Conservation (phyloP, 768 basidiomycete species). For the Tulasnella sp. region DNA sequence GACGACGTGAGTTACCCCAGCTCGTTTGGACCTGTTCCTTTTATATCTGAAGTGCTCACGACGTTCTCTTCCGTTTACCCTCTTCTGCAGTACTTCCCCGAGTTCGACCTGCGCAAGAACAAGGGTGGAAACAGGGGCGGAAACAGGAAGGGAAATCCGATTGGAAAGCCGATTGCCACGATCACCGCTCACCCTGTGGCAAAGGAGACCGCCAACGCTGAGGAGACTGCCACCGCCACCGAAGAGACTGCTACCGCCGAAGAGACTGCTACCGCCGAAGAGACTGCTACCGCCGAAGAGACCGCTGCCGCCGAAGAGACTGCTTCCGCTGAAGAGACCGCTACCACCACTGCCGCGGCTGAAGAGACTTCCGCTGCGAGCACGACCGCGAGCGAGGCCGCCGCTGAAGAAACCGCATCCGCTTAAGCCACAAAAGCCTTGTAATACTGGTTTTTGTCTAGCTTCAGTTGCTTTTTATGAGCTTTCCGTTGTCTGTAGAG, state of each 20-base stretch:
- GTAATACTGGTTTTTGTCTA: neutral
- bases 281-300: neutral
- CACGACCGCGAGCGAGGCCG: neutral
- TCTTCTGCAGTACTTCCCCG: neutral
- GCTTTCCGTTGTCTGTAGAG: neutral
- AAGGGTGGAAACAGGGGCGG: neutral
- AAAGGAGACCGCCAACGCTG: no score
- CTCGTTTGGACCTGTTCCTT: neutral
- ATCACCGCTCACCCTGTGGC: neutral
- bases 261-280: neutral
- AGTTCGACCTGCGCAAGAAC: neutral
- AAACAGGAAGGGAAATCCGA: neutral
- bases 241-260: neutral
- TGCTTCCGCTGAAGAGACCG: neutral
- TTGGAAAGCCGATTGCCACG: neutral
- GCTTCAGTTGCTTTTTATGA: neutral
- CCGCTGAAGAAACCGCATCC: neutral
- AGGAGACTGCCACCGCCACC: neutral
- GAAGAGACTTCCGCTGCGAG: neutral
- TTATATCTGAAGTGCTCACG: neutral
- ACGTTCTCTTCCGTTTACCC: neutral
- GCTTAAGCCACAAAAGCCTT: neutral
- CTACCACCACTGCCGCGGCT: neutral
- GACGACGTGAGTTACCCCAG: neutral
- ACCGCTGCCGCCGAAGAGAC: neutral